A percentile compares a stretch with the other conserved stretches of the same genome.
phyloP scores from a whole-genome alignment of 768 basidiomycete species.

The Phylloporus sp. region DNA sequence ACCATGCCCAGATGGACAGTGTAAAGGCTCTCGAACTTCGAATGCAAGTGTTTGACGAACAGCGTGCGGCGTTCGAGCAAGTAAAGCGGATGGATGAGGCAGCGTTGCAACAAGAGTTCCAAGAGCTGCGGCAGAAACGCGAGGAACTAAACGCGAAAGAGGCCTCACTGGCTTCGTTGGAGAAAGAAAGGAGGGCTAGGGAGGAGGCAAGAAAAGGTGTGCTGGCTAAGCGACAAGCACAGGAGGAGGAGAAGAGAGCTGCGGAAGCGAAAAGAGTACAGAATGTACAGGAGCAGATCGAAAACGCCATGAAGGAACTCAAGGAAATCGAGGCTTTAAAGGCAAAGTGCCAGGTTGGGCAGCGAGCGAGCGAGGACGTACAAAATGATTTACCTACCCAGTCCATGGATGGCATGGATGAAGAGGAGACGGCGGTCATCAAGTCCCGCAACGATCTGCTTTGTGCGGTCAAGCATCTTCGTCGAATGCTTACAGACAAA shows the following conservation, averaged over 20 bases:
- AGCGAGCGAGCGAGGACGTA: not conserved
- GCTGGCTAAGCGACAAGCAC: conserved; percentile 20
- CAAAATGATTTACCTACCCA: conserved; percentile 15
- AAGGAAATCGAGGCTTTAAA: conserved; percentile 8
- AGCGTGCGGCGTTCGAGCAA: conserved; percentile 20
- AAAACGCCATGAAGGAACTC: conserved; percentile 16
- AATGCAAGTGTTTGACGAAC: conserved; percentile 12
- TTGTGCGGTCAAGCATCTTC: conserved; percentile 11
- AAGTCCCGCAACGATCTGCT: conserved; percentile 10
- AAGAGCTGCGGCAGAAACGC: conserved; percentile 16
- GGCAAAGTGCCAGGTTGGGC: conserved; percentile 1
- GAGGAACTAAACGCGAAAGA: conserved; percentile 22
- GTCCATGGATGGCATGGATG: conserved; percentile 21
- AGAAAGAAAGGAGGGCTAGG: conserved; percentile 22
- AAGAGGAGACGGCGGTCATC: conserved; percentile 10
- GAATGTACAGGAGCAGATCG: conserved; percentile 18
- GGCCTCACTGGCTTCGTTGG: conserved; percentile 13
- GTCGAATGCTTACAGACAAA: conserved; percentile 16
- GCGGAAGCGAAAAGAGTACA: conserved; percentile 15
- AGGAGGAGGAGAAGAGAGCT: conserved; percentile 22
- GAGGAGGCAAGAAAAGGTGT: conserved; percentile 21
- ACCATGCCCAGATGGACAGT: conserved; percentile 12
- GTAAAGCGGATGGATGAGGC: conserved; percentile 16
- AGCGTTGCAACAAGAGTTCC: conserved; percentile 14
- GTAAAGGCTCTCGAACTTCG: conserved; percentile 13